Conservation (phyloP, 1,284 basidiomycete genomes). For the Blastosporella zonata region DNA sequence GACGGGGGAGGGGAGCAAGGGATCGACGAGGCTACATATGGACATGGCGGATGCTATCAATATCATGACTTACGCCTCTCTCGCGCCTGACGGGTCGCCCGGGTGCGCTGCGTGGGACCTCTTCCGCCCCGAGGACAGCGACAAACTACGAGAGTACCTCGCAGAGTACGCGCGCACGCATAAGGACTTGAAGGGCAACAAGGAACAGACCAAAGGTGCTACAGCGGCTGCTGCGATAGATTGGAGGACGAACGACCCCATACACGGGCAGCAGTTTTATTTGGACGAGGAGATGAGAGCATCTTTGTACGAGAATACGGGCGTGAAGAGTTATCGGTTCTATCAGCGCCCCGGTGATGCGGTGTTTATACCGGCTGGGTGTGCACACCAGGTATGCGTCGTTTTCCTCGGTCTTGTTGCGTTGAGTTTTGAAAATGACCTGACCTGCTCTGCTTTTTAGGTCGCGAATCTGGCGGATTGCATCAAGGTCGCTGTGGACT, state of each 20-base stretch:
- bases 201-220: constrained; percentile 7
- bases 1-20: constrained; percentile 63
- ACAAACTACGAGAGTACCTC: constrained; percentile 75
- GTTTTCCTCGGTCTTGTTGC: neutral
- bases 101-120: constrained; percentile 94
- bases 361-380: constrained; percentile 94
- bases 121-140: constrained; percentile 81
- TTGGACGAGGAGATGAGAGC: constrained; percentile 69
- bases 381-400: constrained; percentile 79
- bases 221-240: constrained; percentile 21
- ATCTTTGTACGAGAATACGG: constrained; percentile 65
- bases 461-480: constrained; percentile 87
- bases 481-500: constrained; percentile 96
- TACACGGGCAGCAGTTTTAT: constrained; percentile 89
- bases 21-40: constrained; percentile 90
- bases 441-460: constrained; percentile 30
- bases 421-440: neutral
- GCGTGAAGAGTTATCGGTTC: constrained; percentile 78
- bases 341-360: constrained; percentile 93
- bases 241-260: constrained; percentile 62
- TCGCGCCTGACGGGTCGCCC: constrained; percentile 57
- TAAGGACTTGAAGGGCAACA: constrained; percentile 12
- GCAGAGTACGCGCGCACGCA: constrained; percentile 26
- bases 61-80: constrained; percentile 79
- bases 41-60: constrained; percentile 96